Evolutionary conservation across 108 stramenopile species (phyloP).

Genomic region (Cyclostephanos invisitatus): DNA sequence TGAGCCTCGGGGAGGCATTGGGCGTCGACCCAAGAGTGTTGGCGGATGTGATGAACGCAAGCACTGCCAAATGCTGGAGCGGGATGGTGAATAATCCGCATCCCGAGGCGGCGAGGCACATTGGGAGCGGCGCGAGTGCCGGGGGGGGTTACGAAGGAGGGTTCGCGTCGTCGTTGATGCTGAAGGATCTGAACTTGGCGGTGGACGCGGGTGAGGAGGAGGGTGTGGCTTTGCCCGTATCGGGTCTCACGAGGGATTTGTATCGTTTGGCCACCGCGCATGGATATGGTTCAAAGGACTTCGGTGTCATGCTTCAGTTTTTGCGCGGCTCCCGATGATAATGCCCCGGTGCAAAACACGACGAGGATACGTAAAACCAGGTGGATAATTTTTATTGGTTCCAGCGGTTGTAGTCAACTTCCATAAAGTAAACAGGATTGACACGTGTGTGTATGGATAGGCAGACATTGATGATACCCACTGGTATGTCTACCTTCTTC

Average conservation of each 20-base stretch:
- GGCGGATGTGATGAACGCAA: slow-evolving; percentile 89
- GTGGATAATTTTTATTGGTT: neutral
- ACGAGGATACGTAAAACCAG: neutral
- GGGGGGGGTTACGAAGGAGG: slow-evolving; percentile 74
- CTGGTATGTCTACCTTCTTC: too few relatives aligned
- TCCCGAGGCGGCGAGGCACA: slow-evolving; percentile 61
- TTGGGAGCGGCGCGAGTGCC: slow-evolving; percentile 71
- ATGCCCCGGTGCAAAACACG: neutral
- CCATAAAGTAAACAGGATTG: too few relatives aligned
- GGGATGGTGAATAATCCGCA: slow-evolving; percentile 93
- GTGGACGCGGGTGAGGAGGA: slow-evolving; percentile 58
- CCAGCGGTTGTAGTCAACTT: too few relatives aligned
- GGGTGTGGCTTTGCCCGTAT: slow-evolving; percentile 66
- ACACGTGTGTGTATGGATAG: too few relatives aligned
- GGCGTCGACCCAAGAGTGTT: slow-evolving; percentile 89
- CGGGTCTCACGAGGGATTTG: slow-evolving; percentile 58
- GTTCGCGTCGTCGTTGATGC: slow-evolving; percentile 80
- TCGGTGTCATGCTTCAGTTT: slow-evolving; percentile 74
- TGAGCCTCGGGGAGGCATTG: slow-evolving; percentile 87
- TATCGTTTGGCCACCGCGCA: slow-evolving; percentile 54
- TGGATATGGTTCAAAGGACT: slow-evolving; percentile 74
- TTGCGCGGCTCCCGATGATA: slow-evolving; percentile 30
- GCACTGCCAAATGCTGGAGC: slow-evolving; percentile 93
- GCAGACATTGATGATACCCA: too few relatives aligned
- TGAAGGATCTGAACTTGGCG: slow-evolving; percentile 88